Evolutionary conservation across 768 basidiomycete genomes (phyloP).

Genomic region (Chalciporus chontae): DNA sequence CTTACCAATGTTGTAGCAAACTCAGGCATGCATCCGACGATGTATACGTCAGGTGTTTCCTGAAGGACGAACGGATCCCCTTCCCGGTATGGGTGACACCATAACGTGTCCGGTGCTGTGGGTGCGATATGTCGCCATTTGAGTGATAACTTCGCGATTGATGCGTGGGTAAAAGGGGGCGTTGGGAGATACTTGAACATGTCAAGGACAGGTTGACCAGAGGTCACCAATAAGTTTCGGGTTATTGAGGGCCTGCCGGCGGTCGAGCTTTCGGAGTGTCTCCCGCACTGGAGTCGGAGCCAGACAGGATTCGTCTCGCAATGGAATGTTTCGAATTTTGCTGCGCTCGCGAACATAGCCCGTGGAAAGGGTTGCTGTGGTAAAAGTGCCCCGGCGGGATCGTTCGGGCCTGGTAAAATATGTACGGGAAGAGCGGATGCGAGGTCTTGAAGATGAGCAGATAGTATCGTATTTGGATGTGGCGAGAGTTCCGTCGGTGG

Average conservation of each 20-base stretch:
- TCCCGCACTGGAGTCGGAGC: slow-evolving; percentile 56
- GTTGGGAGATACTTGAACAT: slow-evolving; percentile 88
- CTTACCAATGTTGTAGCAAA: slow-evolving; percentile 74
- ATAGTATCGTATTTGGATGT: slow-evolving; percentile 69
- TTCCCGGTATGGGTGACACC: slow-evolving; percentile 93
- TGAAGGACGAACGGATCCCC: slow-evolving; percentile 85
- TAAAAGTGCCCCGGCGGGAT: slow-evolving; percentile 85
- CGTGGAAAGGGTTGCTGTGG: slow-evolving; percentile 93
- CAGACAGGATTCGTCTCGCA: slow-evolving; percentile 91
- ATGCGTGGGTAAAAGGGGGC: slow-evolving; percentile 66
- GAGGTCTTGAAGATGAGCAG: slow-evolving; percentile 71
- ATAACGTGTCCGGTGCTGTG: slow-evolving; percentile 96
- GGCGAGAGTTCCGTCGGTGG: slow-evolving; percentile 56
- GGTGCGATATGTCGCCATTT: slow-evolving; percentile 98
- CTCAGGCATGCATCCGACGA: slow-evolving; percentile 85
- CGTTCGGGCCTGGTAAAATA: slow-evolving; percentile 81
- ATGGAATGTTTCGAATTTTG: slow-evolving; percentile 57
- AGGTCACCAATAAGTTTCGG: slow-evolving; percentile 74
- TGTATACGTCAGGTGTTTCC: slow-evolving; percentile 86
- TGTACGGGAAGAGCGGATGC: slow-evolving; percentile 79
- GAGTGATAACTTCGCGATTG: slow-evolving; percentile 74
- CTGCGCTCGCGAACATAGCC: slow-evolving; percentile 76
- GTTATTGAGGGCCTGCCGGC: slow-evolving; percentile 24
- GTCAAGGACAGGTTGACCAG: slow-evolving; percentile 93
- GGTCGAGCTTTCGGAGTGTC: slow-evolving; percentile 25